phyloP scores from a whole-genome alignment of 202 grass and related monocot genomes.

The Zizania palustris region DNA sequence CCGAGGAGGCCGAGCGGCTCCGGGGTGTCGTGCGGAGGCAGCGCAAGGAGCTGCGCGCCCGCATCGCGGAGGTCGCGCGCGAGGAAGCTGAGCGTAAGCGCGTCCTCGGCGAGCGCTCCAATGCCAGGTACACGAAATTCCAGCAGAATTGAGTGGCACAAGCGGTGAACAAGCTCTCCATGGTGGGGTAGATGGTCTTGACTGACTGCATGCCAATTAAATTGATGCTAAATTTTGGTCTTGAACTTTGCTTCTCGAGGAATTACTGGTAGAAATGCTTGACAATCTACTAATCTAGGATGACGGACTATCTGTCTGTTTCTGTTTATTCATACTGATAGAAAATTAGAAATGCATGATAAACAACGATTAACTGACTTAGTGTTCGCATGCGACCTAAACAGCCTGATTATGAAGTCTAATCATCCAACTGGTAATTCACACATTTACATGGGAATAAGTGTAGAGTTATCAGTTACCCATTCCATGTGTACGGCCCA shows the following conservation, averaged over 20 bases:
- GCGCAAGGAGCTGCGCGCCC: conserved; percentile 87
- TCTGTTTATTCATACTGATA: neutral
- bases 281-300: neutral
- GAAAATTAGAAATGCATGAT: neutral
- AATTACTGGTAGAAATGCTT: conserved; percentile 13
- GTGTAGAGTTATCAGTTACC: neutral
- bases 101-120: conserved; percentile 84
- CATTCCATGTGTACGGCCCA: neutral
- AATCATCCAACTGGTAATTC: neutral
- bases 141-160: neutral
- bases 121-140: conserved; percentile 59
- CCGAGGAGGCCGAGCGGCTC: conserved; percentile 90
- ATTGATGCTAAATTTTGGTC: conserved; percentile 3
- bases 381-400: neutral
- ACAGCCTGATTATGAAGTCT: neutral
- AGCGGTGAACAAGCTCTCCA: neutral
- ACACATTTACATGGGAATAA: neutral
- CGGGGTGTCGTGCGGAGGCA: conserved; percentile 83
- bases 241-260: conserved; percentile 11
- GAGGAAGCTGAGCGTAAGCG: conserved; percentile 91
- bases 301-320: conserved; percentile 3
- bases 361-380: neutral
- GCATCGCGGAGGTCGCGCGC: conserved; percentile 76
- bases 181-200: neutral
- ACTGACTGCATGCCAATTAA: neutral